Conservation (phyloP, 2,329 filamentous ascomycete species). For the Phialophora expanda region DNA sequence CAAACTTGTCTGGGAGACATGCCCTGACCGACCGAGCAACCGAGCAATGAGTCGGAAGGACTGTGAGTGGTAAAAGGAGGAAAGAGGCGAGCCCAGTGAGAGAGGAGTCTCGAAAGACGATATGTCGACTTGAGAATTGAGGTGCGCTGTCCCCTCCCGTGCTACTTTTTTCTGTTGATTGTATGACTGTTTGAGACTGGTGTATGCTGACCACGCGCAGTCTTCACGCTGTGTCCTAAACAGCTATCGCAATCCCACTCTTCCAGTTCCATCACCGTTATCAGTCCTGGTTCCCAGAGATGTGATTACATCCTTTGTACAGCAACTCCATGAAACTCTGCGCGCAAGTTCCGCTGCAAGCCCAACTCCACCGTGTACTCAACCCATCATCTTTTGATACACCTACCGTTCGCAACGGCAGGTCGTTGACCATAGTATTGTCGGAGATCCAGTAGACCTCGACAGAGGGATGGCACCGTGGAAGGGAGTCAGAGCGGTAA, state of each 20-base stretch:
- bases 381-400: not conserved
- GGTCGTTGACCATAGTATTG: not conserved
- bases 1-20: too few relatives aligned
- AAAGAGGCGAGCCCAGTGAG: too few relatives aligned
- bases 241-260: not conserved
- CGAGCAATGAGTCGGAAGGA: too few relatives aligned
- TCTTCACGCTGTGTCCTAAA: too few relatives aligned
- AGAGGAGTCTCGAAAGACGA: too few relatives aligned
- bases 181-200: too few relatives aligned
- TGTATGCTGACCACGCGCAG: too few relatives aligned
- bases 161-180: too few relatives aligned
- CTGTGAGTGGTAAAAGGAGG: too few relatives aligned
- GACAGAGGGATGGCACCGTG: not conserved
- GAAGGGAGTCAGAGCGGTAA: not conserved
- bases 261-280: not conserved
- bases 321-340: not conserved
- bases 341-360: not conserved
- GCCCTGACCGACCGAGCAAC: too few relatives aligned
- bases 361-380: not conserved
- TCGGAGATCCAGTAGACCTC: not conserved
- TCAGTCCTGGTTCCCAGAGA: not conserved
- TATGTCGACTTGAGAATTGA: too few relatives aligned
- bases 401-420: not conserved
- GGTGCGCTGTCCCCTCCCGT: too few relatives aligned
- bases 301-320: not conserved